Percentiles rank a stretch among this genome's conserved stretches.
phyloP scores from a whole-genome alignment of 805 yeast species.

The Candida ovalis region DNA sequence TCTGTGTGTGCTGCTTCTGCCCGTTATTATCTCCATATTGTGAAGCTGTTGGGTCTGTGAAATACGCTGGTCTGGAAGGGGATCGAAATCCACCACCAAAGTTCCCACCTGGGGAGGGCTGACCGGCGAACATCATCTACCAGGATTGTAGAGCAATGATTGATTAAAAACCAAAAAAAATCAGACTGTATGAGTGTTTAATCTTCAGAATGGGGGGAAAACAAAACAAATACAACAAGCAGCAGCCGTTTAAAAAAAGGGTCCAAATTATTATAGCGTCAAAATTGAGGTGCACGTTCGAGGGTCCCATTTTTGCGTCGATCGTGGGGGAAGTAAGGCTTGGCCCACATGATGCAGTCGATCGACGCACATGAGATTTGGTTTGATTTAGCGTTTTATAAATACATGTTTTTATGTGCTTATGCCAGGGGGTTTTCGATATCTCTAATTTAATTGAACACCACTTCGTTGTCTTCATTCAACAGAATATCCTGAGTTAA shows the following conservation, averaged over 20 bases:
- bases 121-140: neutral
- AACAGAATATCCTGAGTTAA: slow-evolving; percentile 12
- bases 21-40: neutral
- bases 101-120: neutral
- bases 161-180: no score
- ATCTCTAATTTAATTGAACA: neutral
- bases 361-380: no score
- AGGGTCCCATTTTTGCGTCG: neutral
- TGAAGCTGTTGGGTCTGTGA: slow-evolving; percentile 14
- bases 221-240: no score
- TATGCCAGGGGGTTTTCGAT: neutral
- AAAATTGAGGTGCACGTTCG: neutral
- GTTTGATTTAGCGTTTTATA: no score
- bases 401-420: neutral
- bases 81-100: slow-evolving; percentile 8
- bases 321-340: neutral
- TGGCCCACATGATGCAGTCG: neutral
- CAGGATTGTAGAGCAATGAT: neutral
- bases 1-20: neutral
- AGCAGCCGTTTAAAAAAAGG: neutral
- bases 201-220: no score
- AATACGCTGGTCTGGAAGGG: slow-evolving; percentile 16
- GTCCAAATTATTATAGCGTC: neutral
- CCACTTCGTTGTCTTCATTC: slow-evolving; percentile 14
- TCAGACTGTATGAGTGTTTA: no score